phyloP scores from a whole-genome alignment of 306 rosid species.

The Prunus mira region DNA sequence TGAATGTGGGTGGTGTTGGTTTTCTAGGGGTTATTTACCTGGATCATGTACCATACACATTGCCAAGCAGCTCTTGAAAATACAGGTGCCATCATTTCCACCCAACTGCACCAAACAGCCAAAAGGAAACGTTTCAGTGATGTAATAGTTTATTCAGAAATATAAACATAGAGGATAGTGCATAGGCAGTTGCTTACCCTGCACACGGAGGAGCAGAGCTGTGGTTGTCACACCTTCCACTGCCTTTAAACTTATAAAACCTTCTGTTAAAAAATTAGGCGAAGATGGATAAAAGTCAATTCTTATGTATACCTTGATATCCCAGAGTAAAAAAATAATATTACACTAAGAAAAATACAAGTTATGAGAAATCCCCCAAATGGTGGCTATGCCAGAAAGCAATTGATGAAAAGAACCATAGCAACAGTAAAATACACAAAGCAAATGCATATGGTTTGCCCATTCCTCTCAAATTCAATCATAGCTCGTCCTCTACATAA shows the following conservation, averaged over 20 bases:
- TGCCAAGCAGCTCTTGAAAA: conserved; percentile 75
- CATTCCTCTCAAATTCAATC: background rate
- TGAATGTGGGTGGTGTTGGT: background rate
- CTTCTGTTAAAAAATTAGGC: conserved; percentile 46
- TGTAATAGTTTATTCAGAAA: conserved; percentile 2
- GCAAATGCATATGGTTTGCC: background rate
- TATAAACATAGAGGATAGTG: conserved; percentile 1
- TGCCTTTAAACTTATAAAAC: conserved; percentile 69
- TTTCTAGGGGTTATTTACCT: conserved; percentile 44
- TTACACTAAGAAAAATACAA: background rate
- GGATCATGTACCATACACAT: conserved; percentile 91
- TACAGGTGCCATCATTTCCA: conserved; percentile 99
- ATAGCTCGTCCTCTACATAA: background rate
- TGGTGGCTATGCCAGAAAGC: background rate
- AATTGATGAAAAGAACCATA: background rate
- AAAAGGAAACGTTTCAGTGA: conserved; percentile 6
- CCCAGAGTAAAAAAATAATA: background rate
- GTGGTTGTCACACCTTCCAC: conserved; percentile 61
- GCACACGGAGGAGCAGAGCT: conserved; percentile 82
- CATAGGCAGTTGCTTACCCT: conserved; percentile 46
- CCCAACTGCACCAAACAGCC: conserved; percentile 63
- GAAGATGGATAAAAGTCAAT: conserved; percentile 1
- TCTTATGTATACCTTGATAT: background rate
- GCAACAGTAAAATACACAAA: background rate
- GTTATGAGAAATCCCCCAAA: background rate